Base-by-base conservation (phyloP, 495 filamentous ascomycete genomes). In the Hypoxylon lenormandii region DNA sequence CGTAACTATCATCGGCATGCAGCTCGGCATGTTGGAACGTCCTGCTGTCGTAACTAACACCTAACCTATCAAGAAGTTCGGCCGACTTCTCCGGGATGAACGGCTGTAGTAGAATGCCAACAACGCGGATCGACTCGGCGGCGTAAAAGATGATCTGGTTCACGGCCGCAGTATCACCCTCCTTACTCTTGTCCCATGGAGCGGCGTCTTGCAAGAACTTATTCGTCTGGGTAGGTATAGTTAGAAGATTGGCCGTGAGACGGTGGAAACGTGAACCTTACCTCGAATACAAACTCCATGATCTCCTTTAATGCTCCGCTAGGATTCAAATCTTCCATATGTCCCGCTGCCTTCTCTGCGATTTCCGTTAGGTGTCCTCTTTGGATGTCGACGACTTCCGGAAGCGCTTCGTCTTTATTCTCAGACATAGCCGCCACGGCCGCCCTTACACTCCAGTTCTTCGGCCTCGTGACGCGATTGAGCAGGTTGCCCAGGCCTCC, bases 101-200 rank as follows among this genome's bases (percentile, higher is more conserved):
- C 3, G 95, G 93, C 76, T 97, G 94, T 26, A 98, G 80, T 36
- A 98, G 80, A 57, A 98, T 97, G 7, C 89, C 92, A 3, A 80
- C 78, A 33, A 97, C 85, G 18, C 95, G 89, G 42, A 97, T 74
- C n/a, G 88, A 85, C 75, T 98, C 95, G 1, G 88, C 87, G 52
- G 83, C 81, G 33, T 91, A 82, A 74, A 86, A 97, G 42, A 98
- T 79, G 40, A 84, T 81, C 59, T 72, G 73, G 7, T 84, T 43
- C 4, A 74, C 57, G 3, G 46, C 18, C 15, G 1, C 52, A 2
- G 36, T 54, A 40, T 75, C 49, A 1, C 50, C 38, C 5, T 60
- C 45, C 19, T 76, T 77, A 26, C 16, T 45, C 28, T 64, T 37
- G 1, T 59, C 22, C 82, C 82, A 84, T 1, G 82, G 81, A n/a